A percentile compares a stretch with the other conserved stretches of the same genome.
Evolutionary conservation across 2,329 filamentous ascomycete species (phyloP).

Genomic region (Pezizomycotina sp.): DNA sequence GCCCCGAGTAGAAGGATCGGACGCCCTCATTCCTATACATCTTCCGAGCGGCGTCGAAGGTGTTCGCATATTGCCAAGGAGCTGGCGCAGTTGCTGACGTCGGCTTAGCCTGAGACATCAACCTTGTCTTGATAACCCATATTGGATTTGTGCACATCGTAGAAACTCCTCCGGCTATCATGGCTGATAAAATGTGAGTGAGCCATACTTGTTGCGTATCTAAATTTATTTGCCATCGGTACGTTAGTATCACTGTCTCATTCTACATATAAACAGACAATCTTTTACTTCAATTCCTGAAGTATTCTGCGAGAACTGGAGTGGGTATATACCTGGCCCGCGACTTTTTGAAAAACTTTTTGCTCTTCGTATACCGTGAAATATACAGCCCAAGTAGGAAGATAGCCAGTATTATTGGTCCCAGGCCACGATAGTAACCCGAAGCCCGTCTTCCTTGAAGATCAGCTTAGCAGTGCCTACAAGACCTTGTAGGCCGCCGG

Average conservation of each 20-base stretch:
- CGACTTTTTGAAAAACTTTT: constrained; percentile 51
- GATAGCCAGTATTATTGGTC: constrained; percentile 84
- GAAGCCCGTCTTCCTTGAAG: constrained; percentile 71
- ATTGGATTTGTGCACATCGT: constrained; percentile 94
- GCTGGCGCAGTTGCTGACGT: constrained; percentile 35
- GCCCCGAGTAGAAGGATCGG: constrained; percentile 81
- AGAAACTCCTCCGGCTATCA: constrained; percentile 79
- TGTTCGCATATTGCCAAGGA: constrained; percentile 81
- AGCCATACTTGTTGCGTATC: constrained; percentile 22
- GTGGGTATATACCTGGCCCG: too few species aligned
- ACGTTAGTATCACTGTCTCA: too few species aligned
- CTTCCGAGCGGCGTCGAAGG: constrained; percentile 78
- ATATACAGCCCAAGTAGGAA: constrained; percentile 97
- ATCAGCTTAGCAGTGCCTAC: constrained; percentile 74
- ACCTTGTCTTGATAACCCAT: constrained; percentile 95
- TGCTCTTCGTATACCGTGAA: constrained; percentile 90
- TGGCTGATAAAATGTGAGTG: constrained; percentile 43
- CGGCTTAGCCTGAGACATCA: constrained; percentile 77
- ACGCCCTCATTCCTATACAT: constrained; percentile 90
- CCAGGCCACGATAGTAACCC: constrained; percentile 86
- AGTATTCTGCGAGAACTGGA: too few species aligned
- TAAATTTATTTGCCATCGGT: too few species aligned
- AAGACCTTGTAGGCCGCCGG: constrained; percentile 59
- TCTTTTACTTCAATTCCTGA: too few species aligned
- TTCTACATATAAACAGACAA: too few species aligned